Conservation (phyloP, 2,329 filamentous ascomycete genomes). For the Cladophialophora exuberans region DNA sequence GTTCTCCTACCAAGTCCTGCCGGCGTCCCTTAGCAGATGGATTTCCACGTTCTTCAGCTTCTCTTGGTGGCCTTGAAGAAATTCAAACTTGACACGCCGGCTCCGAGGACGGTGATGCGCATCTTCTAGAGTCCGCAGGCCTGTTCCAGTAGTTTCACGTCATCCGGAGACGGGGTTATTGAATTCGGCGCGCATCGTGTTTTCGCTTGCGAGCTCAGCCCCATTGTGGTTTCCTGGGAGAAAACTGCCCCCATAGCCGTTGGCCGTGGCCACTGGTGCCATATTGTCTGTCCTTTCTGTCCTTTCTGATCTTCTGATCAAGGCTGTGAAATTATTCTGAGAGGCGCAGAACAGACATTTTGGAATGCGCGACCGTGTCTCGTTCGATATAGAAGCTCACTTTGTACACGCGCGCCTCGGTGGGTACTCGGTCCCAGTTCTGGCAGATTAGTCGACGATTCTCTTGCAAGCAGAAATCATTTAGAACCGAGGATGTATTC, state of each 20-base stretch:
- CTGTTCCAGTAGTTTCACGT: slow-evolving; percentile 24
- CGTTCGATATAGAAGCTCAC: too few species aligned
- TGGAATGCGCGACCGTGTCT: not conserved
- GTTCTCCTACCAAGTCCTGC: slow-evolving; percentile 46
- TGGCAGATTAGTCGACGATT: too few species aligned
- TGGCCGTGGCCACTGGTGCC: slow-evolving; percentile 16
- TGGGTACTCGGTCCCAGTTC: too few species aligned
- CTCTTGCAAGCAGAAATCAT: too few species aligned
- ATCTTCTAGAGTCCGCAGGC: slow-evolving; percentile 27
- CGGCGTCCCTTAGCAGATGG: slow-evolving; percentile 39
- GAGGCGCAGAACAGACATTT: not conserved
- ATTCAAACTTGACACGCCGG: slow-evolving; percentile 27
- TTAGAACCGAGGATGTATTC: too few species aligned
- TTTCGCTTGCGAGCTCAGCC: slow-evolving; percentile 13
- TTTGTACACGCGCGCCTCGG: too few species aligned
- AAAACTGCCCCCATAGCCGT: slow-evolving; percentile 22
- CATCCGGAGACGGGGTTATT: slow-evolving; percentile 19
- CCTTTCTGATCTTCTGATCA: not conserved
- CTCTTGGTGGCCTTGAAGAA: slow-evolving; percentile 23
- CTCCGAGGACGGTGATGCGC: slow-evolving; percentile 29
- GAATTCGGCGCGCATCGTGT: slow-evolving; percentile 9
- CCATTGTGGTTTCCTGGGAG: slow-evolving; percentile 15
- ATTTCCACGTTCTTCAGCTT: slow-evolving; percentile 30
- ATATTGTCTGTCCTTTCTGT: not conserved
- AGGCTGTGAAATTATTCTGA: not conserved